Base-by-base conservation (phyloP, 2,329 filamentous ascomycete species). In the Colletotrichum cordylinicola region DNA sequence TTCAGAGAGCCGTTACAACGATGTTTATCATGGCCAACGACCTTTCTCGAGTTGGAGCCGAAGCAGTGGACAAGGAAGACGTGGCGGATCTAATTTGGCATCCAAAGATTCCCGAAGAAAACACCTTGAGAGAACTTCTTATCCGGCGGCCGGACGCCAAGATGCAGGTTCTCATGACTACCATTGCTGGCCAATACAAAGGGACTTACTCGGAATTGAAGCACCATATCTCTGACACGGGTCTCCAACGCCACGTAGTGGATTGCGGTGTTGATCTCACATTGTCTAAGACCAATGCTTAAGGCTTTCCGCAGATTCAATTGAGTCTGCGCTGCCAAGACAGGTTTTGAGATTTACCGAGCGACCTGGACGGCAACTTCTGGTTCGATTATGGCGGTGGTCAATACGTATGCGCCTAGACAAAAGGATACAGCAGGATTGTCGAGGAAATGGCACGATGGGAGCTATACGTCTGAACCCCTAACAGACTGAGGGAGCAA, bases 41-140 rank as follows among this genome's bases (percentile, higher is more conserved):
- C 37, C 65, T 83, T 2, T 79, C 77, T 5, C 60, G 43, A 13
- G 80, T 84, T 21, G 82, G 82, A 8, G 75, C 78, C 15, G 16
- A 27, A 0, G 21, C 18, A 2, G 62, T 21, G 31, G 27, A 55
- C 3, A 58, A 74, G 35, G 61, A 76, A 18, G 80, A 82, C 12
- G 61, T 80, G 18, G 83, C 82, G 4, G 85, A 86, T 76, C 86
- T 84, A 72, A 85, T 87, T 43, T 87, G 85, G 84, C 77, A 85
- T 75, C 86, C 85, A 0, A 80, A 85, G 1, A 39, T 82, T 1
- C 82, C 86, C 4, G 73, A 70, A 2, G 83, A 87, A 72, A 81
- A 82, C 1, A 87, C 84, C 2, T 83, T 84, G 62, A 81, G 84
- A 2, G 62, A 76, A 12, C 72, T 87, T 24, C 82, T 77, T 18